Percentiles rank a stretch among this genome's conserved stretches.
phyloP scores from a whole-genome alignment of 495 filamentous ascomycete species.

The Hypoxylon intermedium region DNA sequence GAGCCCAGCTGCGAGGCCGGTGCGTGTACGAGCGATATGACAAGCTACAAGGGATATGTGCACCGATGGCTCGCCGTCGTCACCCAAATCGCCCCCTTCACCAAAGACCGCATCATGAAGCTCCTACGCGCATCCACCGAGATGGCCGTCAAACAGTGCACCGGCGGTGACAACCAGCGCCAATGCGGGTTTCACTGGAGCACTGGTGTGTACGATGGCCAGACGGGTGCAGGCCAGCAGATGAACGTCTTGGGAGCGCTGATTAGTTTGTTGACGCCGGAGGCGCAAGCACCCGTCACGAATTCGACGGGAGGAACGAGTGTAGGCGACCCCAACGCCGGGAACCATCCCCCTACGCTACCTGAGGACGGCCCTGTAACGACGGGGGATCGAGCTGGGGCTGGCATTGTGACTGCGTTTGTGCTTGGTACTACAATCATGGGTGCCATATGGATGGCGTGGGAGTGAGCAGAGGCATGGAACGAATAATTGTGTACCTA shows the following conservation, averaged over 20 bases:
- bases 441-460: constrained; percentile 44
- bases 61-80: constrained; percentile 79
- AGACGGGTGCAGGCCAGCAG: constrained; percentile 69
- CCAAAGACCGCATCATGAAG: constrained; percentile 65
- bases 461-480: constrained; percentile 2
- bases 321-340: constrained; percentile 67
- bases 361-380: constrained; percentile 42
- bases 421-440: constrained; percentile 40
- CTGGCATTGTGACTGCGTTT: constrained; percentile 63
- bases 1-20: constrained; percentile 73
- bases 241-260: constrained; percentile 73
- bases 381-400: constrained; percentile 63
- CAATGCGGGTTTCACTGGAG: constrained; percentile 77
- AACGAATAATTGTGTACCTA: not conserved
- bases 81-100: constrained; percentile 75
- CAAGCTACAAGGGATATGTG: constrained; percentile 86
- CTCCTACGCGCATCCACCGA: constrained; percentile 68
- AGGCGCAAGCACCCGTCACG: constrained; percentile 59
- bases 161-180: constrained; percentile 61
- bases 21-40: constrained; percentile 77
- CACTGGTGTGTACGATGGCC: constrained; percentile 63
- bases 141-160: constrained; percentile 75
- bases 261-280: constrained; percentile 56
- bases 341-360: constrained; percentile 29
- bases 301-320: constrained; percentile 69